Evolutionary conservation across 345 rosid species (phyloP), one percentile per base, ranked within the genome.

Genomic region (Gossypium stocksii): DNA sequence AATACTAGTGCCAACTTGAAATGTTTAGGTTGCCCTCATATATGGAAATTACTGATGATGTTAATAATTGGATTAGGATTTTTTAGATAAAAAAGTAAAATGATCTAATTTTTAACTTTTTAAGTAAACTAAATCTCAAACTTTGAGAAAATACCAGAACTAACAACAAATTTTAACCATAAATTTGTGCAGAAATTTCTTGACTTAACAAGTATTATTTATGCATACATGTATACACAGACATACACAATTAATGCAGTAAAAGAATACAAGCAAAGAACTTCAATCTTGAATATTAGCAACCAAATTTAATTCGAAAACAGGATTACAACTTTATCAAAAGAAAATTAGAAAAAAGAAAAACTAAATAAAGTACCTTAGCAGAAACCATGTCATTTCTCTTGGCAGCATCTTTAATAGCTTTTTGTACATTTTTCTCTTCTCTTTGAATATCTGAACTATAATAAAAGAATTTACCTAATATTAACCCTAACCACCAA

Each of bases 381-480:
- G 98, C 98, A 48, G 98, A 93, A 68, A 81, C 91, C 83, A 93
- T 85, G 86, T 91, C 98, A 54, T 91, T 91, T 27, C 98, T 80
- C 86, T 91, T 93, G 20, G 97, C 97, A 78, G 97, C 93, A 22
- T 93, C 97, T 80, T 76, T 91, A 19, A 93, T 93, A 78, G 97
- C 96, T 79, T 93, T 93, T 68, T 93, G 95, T 25, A 93, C 98
- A 48, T 74, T 88, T 77, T 76, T 91, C 86, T 93, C 95, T 81
- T 91, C 98, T 70, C 87, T 90, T 84, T 93, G 89, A 76, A 93
- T 91, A 87, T 93, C 98, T 93, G 82, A 81, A 77, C 76, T 43
- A 62, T 1, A 34, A 52, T n/a, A 68, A 68, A 4, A 53, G 2
- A 53, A 69, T 12, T 34, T 12, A 29, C 49, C 5, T 48, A 34